A percentile compares a stretch with the other conserved stretches of the same genome.
phyloP scores from a whole-genome alignment of 371 early-diverging fungal species.

The Sporodiniella umbellata region DNA sequence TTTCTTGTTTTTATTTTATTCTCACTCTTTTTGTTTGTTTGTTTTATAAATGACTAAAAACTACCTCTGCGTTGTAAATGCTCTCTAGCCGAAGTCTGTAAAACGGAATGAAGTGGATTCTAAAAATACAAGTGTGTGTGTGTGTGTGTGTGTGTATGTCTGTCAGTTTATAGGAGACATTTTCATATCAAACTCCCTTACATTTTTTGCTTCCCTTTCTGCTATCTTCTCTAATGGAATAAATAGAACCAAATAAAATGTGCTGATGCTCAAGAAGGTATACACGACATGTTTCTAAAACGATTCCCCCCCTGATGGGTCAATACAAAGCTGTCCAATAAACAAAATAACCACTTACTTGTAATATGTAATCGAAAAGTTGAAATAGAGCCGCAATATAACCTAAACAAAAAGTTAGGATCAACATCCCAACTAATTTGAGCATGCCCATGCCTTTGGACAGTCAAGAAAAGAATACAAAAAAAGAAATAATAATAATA shows the following conservation, averaged over 20 bases:
- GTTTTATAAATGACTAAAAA: constrained; percentile 14
- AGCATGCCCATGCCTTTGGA: background rate
- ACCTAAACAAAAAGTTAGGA: constrained; percentile 26
- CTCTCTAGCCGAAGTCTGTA: constrained; percentile 32
- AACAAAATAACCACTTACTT: constrained; percentile 3
- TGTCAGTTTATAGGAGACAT: too few relatives aligned
- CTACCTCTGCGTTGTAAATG: constrained; percentile 35
- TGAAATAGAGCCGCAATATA: constrained; percentile 24
- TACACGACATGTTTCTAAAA: constrained; percentile 4
- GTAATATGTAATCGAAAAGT: constrained; percentile 12
- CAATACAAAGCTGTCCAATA: background rate
- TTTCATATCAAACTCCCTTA: constrained; percentile 4
- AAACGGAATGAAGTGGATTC: constrained; percentile 13
- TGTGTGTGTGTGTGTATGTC: background rate
- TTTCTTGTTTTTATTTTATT: too few relatives aligned
- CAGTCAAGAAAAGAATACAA: background rate
- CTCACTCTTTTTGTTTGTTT: too few relatives aligned
- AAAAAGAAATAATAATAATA: background rate
- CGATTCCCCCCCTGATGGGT: too few relatives aligned
- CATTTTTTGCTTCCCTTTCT: constrained; percentile 18
- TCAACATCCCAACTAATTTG: constrained; percentile 3
- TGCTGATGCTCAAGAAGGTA: constrained; percentile 1
- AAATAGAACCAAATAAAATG: constrained; percentile 17
- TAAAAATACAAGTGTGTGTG: background rate
- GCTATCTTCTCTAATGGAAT: constrained; percentile 25